These are phyloP conservation scores for Phlegmacium glaucopus DNA, from an alignment of 768 basidiomycete genomes.

Conservation along the genomic window DNA sequence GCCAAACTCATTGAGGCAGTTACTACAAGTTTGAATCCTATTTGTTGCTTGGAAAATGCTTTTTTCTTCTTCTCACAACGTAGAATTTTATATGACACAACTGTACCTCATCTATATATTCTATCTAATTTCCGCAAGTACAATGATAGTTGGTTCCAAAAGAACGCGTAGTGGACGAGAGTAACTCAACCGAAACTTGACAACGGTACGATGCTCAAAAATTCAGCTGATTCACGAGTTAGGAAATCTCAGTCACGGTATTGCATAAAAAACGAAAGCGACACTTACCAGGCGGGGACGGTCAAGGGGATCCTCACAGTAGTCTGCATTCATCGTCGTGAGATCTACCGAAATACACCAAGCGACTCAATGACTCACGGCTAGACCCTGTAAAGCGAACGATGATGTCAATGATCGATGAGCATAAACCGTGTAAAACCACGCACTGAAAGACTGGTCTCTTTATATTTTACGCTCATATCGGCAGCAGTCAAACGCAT, in stretches of 20 bases:
- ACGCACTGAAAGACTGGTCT: conserved; percentile 86
- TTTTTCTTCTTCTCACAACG: too few relatives aligned
- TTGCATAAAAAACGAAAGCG: neutral
- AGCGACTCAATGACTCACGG: conserved; percentile 26
- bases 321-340: conserved; percentile 35
- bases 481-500: conserved; percentile 92
- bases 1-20: conserved; percentile 1
- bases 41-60: too few relatives aligned
- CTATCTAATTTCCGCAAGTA: too few relatives aligned
- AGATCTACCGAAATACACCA: conserved; percentile 2
- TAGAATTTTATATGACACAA: too few relatives aligned
- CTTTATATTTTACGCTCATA: conserved; percentile 95
- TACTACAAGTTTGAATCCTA: too few relatives aligned
- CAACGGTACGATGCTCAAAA: neutral
- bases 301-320: conserved; percentile 83
- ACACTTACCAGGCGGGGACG: conserved; percentile 70
- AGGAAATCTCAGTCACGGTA: neutral
- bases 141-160: too few relatives aligned
- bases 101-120: too few relatives aligned
- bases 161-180: too few relatives aligned
- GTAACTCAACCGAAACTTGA: too few relatives aligned
- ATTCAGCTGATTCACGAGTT: neutral
- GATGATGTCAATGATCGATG: conserved; percentile 4
- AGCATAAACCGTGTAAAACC: conserved; percentile 2
- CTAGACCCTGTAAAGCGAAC: conserved; percentile 33